Evolutionary conservation across 306 rosid species (phyloP), one percentile per base, ranked within the genome.

Genomic region (Vigna trinervia): DNA sequence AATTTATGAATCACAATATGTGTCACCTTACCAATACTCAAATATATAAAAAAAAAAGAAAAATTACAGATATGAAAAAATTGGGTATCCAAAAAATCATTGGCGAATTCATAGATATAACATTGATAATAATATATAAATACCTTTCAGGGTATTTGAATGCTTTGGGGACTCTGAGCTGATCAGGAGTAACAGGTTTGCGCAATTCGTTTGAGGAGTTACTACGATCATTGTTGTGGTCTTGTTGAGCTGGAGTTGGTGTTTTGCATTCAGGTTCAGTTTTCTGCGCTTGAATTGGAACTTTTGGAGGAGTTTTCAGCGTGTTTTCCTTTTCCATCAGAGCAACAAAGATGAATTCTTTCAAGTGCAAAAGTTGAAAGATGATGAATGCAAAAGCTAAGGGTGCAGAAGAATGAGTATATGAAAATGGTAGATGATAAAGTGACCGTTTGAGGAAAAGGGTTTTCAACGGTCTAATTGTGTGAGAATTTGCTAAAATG

Each of bases 81-180:
- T 9, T 43, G 13, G 13, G 47, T 43, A 0, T 43, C 47, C 13
- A 43, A 43, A 43, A 43, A 10, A 10, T 43, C 47, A 43, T 43
- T 43, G 47, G 3, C 10, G 47, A 10, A 43, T 43, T 2, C 13
- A 43, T 43, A 43, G 1, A 34, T 34, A 34, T 34, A 34, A 34
- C 12, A 14, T 51, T 51, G 10, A 51, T 51, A n/a, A n/a, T n/a
- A 13, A 47, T 47, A 14, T 0, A 60, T 0, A 12, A 32, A 36
- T 67, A 90, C 98, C 98, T 94, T 87, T 94, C 98, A 2, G 93
- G 97, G 73, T 70, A 91, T 79, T 88, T 94, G 81, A 90, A 94
- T 45, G 96, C 88, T 73, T 91, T 87, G 60, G 98, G 96, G 74
- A 94, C 89, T 54, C 83, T 82, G 20, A 92, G 97, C 28, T 87